phyloP scores from a whole-genome alignment of 768 basidiomycete species.

The Hericium alpestre region DNA sequence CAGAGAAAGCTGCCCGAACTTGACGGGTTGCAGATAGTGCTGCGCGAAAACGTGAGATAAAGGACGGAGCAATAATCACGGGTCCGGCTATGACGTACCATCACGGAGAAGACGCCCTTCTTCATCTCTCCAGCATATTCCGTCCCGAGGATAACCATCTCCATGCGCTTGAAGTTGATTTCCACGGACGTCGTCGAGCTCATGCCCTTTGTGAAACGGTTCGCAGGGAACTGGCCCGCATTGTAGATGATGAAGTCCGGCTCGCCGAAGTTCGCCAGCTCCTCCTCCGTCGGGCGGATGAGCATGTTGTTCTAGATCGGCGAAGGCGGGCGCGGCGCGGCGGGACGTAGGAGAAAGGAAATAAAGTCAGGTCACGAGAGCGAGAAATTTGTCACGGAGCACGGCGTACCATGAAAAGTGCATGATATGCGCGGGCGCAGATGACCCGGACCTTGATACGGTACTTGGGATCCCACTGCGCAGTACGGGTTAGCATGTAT shows the following conservation, averaged over 20 bases:
- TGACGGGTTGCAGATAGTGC: constrained; percentile 98
- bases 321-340: neutral
- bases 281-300: constrained; percentile 92
- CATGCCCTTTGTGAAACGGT: constrained; percentile 99
- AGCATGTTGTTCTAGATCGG: constrained; percentile 87
- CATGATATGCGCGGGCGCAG: constrained; percentile 96
- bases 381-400: constrained; percentile 4
- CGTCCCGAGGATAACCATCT: constrained; percentile 99
- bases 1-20: constrained; percentile 93
- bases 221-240: constrained; percentile 98
- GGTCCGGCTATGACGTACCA: constrained; percentile 36
- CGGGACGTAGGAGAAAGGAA: constrained; percentile 1
- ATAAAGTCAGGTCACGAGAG: neutral
- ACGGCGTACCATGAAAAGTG: constrained; percentile 85
- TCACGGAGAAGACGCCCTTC: constrained; percentile 99
- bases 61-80: neutral
- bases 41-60: constrained; percentile 17
- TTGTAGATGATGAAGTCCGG: constrained; percentile 99
- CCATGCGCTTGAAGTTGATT: constrained; percentile 99
- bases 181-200: constrained; percentile 97
- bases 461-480: constrained; percentile 95
- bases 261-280: constrained; percentile 88
- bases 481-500: neutral
- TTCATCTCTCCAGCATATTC: constrained; percentile 99
- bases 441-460: constrained; percentile 99